These are phyloP conservation scores for Mortierella sp. DNA, from an alignment of 371 early-diverging fungal species.

Conservation along the genomic window DNA sequence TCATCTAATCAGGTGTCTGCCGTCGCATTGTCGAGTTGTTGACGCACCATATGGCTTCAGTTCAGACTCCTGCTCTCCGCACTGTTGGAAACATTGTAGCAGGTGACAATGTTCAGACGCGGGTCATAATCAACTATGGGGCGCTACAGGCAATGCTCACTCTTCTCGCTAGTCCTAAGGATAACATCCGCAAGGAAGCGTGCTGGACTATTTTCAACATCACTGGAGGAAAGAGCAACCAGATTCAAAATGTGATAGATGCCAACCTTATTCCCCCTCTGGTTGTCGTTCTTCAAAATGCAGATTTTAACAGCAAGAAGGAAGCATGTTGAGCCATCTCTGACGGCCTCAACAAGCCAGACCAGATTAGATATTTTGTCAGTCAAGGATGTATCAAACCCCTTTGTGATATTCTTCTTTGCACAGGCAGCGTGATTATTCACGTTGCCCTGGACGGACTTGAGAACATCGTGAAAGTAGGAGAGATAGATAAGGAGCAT, in stretches of 20 bases:
- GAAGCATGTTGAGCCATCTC: constrained; percentile 99
- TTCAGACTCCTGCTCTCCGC: constrained; percentile 98
- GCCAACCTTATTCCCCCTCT: constrained; percentile 94
- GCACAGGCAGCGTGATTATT: constrained; percentile 94
- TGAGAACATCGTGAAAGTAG: constrained; percentile 97
- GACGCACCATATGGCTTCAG: constrained; percentile 85
- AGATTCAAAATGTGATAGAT: constrained; percentile 97
- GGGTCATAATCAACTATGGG: constrained; percentile 93
- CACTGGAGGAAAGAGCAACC: constrained; percentile 98
- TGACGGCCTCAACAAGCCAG: constrained; percentile 89
- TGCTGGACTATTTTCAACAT: constrained; percentile 99
- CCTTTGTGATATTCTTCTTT: constrained; percentile 91
- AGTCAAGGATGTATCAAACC: constrained; percentile 94
- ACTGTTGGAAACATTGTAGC: constrained; percentile 99
- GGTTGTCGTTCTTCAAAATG: constrained; percentile 87
- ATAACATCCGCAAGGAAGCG: constrained; percentile 98
- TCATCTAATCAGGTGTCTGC: constrained; percentile 96
- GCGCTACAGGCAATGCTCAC: constrained; percentile 86
- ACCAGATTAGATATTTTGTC: constrained; percentile 93
- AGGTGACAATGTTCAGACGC: constrained; percentile 98
- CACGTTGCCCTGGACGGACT: constrained; percentile 97
- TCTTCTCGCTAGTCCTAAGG: constrained; percentile 89
- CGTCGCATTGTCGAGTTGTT: constrained; percentile 95
- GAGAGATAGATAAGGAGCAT: constrained; percentile 76
- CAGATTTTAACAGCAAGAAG: constrained; percentile 98